Evolutionary conservation across 805 yeast genomes (phyloP).

Genomic region (Metschnikowia aberdeeniae): DNA sequence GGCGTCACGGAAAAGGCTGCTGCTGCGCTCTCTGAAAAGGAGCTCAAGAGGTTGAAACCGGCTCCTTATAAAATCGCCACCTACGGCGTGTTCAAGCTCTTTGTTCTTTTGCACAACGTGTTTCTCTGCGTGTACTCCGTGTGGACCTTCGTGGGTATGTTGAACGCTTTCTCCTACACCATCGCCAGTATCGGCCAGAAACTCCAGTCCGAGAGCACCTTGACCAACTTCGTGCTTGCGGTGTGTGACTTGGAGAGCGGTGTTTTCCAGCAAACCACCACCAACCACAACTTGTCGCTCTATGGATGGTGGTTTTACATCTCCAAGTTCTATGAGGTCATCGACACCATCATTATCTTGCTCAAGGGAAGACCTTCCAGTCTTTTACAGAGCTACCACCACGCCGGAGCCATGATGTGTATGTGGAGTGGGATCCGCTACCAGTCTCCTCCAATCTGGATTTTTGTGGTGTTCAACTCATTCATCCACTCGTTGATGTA

Average conservation of each 20-base stretch:
- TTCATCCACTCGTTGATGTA: conserved; percentile 74
- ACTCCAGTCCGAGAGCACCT: conserved; percentile 18
- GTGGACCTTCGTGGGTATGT: conserved; percentile 71
- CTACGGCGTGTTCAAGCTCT: conserved; percentile 42
- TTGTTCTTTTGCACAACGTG: conserved; percentile 59
- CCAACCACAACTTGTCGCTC: conserved; percentile 41
- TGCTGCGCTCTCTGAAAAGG: conserved; percentile 18
- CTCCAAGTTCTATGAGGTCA: conserved; percentile 66
- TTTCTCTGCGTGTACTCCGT: conserved; percentile 61
- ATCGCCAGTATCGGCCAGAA: conserved; percentile 18
- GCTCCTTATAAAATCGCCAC: conserved; percentile 52
- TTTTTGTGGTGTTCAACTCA: conserved; percentile 76
- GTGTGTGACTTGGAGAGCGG: conserved; percentile 60
- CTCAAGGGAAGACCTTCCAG: conserved; percentile 66
- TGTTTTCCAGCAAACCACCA: conserved; percentile 39
- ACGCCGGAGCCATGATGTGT: conserved; percentile 75
- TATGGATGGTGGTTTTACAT: conserved; percentile 66
- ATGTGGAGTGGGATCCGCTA: conserved; percentile 77
- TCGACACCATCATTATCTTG: conserved; percentile 64
- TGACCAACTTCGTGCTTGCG: conserved; percentile 54
- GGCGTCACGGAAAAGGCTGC: conserved; percentile 15
- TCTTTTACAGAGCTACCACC: conserved; percentile 69
- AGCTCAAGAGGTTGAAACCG: conserved; percentile 40
- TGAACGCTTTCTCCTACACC: conserved; percentile 44
- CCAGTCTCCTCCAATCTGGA: conserved; percentile 75